Evolutionary conservation across 108 stramenopile species (phyloP).

Genomic region (Phaeodactylum tricornutum): DNA sequence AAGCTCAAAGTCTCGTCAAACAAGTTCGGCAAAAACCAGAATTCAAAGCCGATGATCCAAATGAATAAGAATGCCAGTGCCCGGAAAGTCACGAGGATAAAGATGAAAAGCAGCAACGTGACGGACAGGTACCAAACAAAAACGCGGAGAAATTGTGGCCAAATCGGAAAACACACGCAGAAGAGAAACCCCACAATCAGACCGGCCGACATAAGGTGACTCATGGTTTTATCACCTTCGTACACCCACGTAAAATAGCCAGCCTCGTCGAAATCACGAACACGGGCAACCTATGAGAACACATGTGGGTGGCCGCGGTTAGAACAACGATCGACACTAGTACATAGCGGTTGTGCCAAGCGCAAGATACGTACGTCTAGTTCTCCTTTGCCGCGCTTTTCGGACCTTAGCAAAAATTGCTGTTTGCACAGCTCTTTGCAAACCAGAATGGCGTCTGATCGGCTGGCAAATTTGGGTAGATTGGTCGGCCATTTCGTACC

Average conservation of each 20-base stretch:
- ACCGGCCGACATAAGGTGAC: slow-evolving; percentile 86
- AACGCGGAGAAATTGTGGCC: slow-evolving; percentile 94
- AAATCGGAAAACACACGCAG: slow-evolving; percentile 96
- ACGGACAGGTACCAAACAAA: slow-evolving; percentile 98
- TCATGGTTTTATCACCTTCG: slow-evolving; percentile 89
- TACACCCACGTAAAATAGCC: slow-evolving; percentile 97
- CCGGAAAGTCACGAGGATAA: slow-evolving; percentile 80
- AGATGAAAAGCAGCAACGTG: slow-evolving; percentile 89
- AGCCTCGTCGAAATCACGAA: slow-evolving; percentile 83
- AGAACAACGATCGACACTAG: neutral
- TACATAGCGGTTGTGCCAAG: neutral
- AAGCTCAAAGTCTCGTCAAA: slow-evolving; percentile 95
- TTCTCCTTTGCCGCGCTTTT: slow-evolving; percentile 87
- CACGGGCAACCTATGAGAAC: slow-evolving; percentile 45
- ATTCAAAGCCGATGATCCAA: slow-evolving; percentile 94
- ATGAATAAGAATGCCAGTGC: slow-evolving; percentile 83
- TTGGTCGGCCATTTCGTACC: slow-evolving; percentile 86
- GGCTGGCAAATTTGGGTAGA: slow-evolving; percentile 70
- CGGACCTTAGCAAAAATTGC: slow-evolving; percentile 88
- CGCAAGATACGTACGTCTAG: slow-evolving; percentile 44
- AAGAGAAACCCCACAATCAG: slow-evolving; percentile 90
- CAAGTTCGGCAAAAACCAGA: slow-evolving; percentile 95
- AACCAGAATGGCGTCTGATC: slow-evolving; percentile 74
- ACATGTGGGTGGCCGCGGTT: neutral
- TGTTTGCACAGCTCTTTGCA: slow-evolving; percentile 74